A percentile compares a stretch with the other conserved stretches of the same genome.
Conservation (phyloP, 306 rosid genomes). For the Geum urbanum region DNA sequence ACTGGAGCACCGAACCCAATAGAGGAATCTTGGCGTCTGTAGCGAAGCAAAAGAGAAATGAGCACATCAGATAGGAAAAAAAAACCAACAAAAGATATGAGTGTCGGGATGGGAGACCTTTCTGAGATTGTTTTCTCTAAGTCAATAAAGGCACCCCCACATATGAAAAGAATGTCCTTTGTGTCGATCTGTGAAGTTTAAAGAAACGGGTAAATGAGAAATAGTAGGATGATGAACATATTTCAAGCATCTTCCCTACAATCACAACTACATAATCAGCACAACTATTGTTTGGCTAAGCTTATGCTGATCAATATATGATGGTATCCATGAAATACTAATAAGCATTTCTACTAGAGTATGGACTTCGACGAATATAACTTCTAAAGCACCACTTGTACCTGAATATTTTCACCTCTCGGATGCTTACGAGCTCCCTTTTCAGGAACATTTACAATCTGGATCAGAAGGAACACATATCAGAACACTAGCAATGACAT, state of each 20-base stretch:
- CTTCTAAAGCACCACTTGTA: constrained; percentile 15
- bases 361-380: background rate
- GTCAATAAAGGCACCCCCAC: constrained; percentile 96
- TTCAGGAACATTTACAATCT: constrained; percentile 98
- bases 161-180: constrained; percentile 92
- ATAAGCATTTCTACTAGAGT: background rate
- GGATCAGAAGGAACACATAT: constrained; percentile 31
- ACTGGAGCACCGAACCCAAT: constrained; percentile 96
- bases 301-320: constrained; percentile 11
- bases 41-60: constrained; percentile 21
- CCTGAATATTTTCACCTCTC: constrained; percentile 94
- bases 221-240: constrained; percentile 13
- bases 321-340: background rate
- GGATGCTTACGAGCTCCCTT: constrained; percentile 98
- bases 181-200: constrained; percentile 71
- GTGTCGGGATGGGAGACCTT: constrained; percentile 51
- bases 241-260: background rate
- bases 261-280: constrained; percentile 6
- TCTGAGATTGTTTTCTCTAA: constrained; percentile 97
- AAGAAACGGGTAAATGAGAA: constrained; percentile 22
- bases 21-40: constrained; percentile 89
- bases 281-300: constrained; percentile 3
- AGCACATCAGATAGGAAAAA: constrained; percentile 12
- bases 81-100: constrained; percentile 8
- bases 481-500: constrained; percentile 14